Base-by-base conservation (phyloP, 371 early-diverging fungal genomes). In the Mortierella sp. region DNA sequence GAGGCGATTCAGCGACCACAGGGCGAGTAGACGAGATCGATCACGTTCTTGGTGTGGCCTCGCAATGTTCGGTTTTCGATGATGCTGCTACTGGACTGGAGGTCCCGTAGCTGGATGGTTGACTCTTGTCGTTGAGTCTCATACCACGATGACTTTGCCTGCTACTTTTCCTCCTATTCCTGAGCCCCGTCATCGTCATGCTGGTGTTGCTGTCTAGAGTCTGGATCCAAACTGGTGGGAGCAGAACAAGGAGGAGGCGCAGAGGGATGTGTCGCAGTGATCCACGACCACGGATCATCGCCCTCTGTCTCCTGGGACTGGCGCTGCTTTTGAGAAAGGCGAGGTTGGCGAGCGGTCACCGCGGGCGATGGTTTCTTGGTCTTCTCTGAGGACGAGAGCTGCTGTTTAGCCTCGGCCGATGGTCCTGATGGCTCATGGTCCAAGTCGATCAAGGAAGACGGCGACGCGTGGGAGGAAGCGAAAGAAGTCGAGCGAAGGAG, bases 261-360 rank as follows among this genome's bases (percentile, higher is more conserved):
- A 63, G 65, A 14, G 7, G 35, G 18, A 35, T 35, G 18, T 38
- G 65, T 63, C 8, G 65, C 65, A 2, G 56, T 55, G 44, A 73
- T 55, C 74, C 74, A 73, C n/a, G 56, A 73, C 74, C 56, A 73
- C 11, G 56, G 43, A 43, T 55, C 56, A 43, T 55, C 74, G 43
- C 41, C 55, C 11, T 38, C 35, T 32, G 21, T 21, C 18, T 55
- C 55, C 41, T 35, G 24, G 1, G 43, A 29, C 43, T 43, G 11
- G 35, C 35, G 55, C 46, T 43, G 21, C 18, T 11, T 27, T 14
- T 72, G 49, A 32, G 43, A 32, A 27, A 24, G 56, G 21, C 10
- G 16, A 49, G 46, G 29, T 29, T 6, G 12, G n/a, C 21, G 18
- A 29, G 29, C 27, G 10, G 2, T 35, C 2, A 11, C 54, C 18